Percentiles rank a stretch among this genome's conserved stretches.
Evolutionary conservation across 1,284 basidiomycete genomes (phyloP).

Genomic region (Ustilago shanxiensis): DNA sequence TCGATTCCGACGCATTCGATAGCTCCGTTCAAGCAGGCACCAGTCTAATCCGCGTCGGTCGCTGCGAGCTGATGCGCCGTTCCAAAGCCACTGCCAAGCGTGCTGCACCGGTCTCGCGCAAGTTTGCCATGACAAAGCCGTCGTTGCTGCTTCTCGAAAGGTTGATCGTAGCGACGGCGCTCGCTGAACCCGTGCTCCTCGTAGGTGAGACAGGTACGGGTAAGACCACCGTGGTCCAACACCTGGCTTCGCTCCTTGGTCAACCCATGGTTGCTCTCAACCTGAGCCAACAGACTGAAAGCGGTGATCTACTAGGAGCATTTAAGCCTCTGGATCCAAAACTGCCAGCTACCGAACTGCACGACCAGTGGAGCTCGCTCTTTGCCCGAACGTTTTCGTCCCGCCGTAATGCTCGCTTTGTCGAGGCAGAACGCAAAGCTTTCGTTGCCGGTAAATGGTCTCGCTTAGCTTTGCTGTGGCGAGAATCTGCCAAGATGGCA

Average conservation of each 20-base stretch:
- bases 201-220: conserved; percentile 99
- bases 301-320: conserved; percentile 91
- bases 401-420: conserved; percentile 89
- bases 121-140: conserved; percentile 89
- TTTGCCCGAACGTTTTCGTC: conserved; percentile 91
- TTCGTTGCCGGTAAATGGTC: conserved; percentile 88
- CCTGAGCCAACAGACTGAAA: conserved; percentile 95
- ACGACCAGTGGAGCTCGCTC: conserved; percentile 83
- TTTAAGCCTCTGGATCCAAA: conserved; percentile 88
- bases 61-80: conserved; percentile 48
- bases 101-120: conserved; percentile 44
- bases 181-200: conserved; percentile 87
- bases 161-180: conserved; percentile 80
- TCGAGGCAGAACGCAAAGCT: conserved; percentile 85
- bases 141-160: conserved; percentile 85
- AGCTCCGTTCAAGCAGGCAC: conserved; percentile 4
- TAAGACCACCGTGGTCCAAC: conserved; percentile 92
- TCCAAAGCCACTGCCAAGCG: conserved; percentile 24
- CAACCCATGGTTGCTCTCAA: conserved; percentile 89
- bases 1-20: not conserved
- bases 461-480: conserved; percentile 85
- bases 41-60: conserved; percentile 44
- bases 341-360: conserved; percentile 81
- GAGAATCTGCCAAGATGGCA: conserved; percentile 78
- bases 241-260: conserved; percentile 84